phyloP scores from a whole-genome alignment of 164 flowering plant species.

The Taxillus chinensis region DNA sequence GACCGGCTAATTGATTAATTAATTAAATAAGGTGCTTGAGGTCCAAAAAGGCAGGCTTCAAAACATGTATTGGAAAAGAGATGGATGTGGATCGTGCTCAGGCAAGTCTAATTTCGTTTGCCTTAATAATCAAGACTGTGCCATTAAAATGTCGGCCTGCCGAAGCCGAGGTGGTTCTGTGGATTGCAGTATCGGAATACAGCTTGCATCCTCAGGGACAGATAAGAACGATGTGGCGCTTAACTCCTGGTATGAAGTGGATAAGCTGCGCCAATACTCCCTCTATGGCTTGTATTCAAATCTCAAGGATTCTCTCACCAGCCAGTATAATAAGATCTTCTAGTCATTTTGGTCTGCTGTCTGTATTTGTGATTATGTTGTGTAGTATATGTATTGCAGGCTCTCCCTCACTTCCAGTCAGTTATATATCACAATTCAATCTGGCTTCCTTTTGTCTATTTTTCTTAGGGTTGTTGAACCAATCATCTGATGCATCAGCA shows the following conservation, averaged over 20 bases:
- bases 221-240: constrained; percentile 69
- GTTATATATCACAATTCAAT: no score
- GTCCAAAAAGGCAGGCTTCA: constrained; percentile 83
- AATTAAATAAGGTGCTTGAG: constrained; percentile 56
- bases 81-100: constrained; percentile 74
- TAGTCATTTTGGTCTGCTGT: constrained; percentile 9
- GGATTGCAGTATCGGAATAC: constrained; percentile 93
- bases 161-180: constrained; percentile 48
- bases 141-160: constrained; percentile 49
- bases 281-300: constrained; percentile 71
- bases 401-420: no score
- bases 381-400: no score
- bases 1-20: not conserved
- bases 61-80: constrained; percentile 88
- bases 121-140: constrained; percentile 87
- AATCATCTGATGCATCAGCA: no score
- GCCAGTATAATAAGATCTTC: constrained; percentile 58
- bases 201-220: constrained; percentile 89
- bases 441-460: no score
- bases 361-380: not conserved
- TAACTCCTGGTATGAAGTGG: constrained; percentile 92
- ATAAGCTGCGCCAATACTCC: constrained; percentile 81
- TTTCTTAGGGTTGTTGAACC: no score
- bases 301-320: constrained; percentile 21
- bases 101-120: constrained; percentile 53